Conservation (phyloP, 1,284 basidiomycete species). For the Sphaerobolus stellatus region DNA sequence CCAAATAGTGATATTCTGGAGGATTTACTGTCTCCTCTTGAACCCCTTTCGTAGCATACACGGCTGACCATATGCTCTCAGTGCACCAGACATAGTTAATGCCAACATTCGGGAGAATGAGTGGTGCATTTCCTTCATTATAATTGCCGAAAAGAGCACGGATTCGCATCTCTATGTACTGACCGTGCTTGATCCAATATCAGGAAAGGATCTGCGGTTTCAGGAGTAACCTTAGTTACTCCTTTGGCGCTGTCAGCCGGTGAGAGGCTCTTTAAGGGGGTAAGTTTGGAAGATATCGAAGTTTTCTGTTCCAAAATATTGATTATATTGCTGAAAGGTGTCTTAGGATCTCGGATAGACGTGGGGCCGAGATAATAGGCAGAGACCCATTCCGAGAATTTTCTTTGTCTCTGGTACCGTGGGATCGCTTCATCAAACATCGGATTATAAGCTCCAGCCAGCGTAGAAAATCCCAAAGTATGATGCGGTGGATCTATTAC, state of each 20-base stretch:
- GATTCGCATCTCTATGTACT: background rate
- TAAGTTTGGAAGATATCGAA: background rate
- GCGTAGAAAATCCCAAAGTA: slow-evolving; percentile 6
- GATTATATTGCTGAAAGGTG: background rate
- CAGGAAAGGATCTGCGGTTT: slow-evolving; percentile 1
- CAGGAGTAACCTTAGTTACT: background rate
- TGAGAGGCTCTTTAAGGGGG: background rate
- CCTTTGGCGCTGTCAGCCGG: background rate
- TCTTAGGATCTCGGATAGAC: background rate
- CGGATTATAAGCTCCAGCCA: slow-evolving; percentile 5
- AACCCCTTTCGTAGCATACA: background rate
- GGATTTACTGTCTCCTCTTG: slow-evolving; percentile 1
- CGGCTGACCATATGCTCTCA: slow-evolving; percentile 3
- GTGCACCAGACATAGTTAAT: slow-evolving; percentile 11
- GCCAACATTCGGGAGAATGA: slow-evolving; percentile 4
- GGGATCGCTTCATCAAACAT: slow-evolving; percentile 6
- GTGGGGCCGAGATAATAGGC: slow-evolving; percentile 3
- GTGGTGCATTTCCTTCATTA: slow-evolving; percentile 4
- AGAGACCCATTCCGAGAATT: slow-evolving; percentile 2
- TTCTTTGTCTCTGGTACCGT: background rate
- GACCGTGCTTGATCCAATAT: background rate
- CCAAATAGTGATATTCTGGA: slow-evolving; percentile 1
- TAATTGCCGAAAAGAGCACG: slow-evolving; percentile 7
- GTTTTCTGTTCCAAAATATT: slow-evolving; percentile 5
- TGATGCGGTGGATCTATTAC: slow-evolving; percentile 4